Evolutionary conservation across 257 asterid genomes (phyloP), one percentile per base, ranked within the genome.

Genomic region (Solanum arcanum): DNA sequence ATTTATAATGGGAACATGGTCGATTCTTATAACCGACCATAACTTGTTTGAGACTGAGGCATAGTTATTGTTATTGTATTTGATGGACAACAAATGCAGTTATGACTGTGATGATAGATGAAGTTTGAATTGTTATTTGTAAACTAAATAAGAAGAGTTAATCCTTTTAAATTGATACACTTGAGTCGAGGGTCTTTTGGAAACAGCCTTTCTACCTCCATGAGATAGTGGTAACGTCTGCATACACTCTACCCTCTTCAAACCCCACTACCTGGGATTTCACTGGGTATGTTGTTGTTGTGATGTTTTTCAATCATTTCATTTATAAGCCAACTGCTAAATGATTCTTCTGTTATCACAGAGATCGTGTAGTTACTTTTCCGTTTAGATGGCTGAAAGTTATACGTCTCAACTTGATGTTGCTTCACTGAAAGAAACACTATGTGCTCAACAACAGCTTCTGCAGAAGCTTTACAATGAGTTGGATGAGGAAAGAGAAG

Each of bases 401-500:
- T 88, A 89, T 33, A 88, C 83, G 90, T n/a, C 94, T 83, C 92
- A 82, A 86, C 21, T 88, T 7, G 96, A 97, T 78, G 86, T 93
- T 31, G 87, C 90, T 60, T 44, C 88, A 29, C 70, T 97, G 39
- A 95, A 93, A 87, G 98, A 94, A 33, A 91, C 98, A 42, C 98
- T 97, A 5, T 89, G 93, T 72, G 91, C 94, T 59, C 99, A 97
- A 74, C 99, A 94, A 83, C 87, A 87, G 91, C 94, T 97, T 89
- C 94, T 97, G 69, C 96, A 91, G 89, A 92, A 93, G 49, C 98
- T 95, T 25, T 93, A 94, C 95, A 87, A 86, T 85, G 99, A 97
- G 76, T 87, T 95, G 88, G 99, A 97, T 35, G 98, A 95, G 25
- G 98, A 97, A 88, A 89, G 98, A 90, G 98, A 97, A 85, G 95